Evolutionary conservation across 805 yeast species (phyloP), one percentile per base, ranked within the genome.

Genomic region (Kregervanrija delftensis): DNA sequence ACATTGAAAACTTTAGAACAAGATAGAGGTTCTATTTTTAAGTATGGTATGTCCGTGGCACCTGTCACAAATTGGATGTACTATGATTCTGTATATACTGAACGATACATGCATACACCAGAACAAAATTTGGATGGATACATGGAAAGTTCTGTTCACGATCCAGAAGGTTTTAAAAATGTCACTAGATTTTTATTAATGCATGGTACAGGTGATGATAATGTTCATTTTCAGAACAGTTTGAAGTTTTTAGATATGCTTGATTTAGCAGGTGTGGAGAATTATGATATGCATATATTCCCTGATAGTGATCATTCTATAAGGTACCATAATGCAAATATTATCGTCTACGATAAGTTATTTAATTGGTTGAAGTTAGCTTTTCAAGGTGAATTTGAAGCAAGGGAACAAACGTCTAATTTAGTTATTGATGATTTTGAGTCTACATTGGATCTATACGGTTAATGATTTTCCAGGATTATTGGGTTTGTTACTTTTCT

Each of bases 121-220:
- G 71, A 73, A 54, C 69, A 74, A 39, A 87, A 90, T 60, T 58
- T 68, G 2, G 65, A 66, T 1, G 93, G 91, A 0, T 91, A 91
- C 61, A 58, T 59, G 4, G 54, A 61, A 8, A 70, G 86, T 1
- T 70, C 80, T 1, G 80, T 91, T 31, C 66, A 68, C 42, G 68
- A 84, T 41, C 76, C 75, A 17, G 72, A 74, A 1, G 72, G 72
- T 10, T 73, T 93, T 51, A 78, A 72, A 12, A 58, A 69, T 39
- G 74, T 72, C 9, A 72, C 72, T 39, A 72, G 98, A 56, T 88
- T 93, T 57, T 64, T 93, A 49, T 60, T 93, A 33, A 87, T 91
- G 87, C 99, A 91, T 59, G 99, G 99, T 1, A 82, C 96, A 0
- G 96, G 96, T 4, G 99, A 93, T 65, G 99, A 93, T 64, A 93